phyloP scores from a whole-genome alignment of 805 yeast species.

The Lipomyces starkeyi region DNA sequence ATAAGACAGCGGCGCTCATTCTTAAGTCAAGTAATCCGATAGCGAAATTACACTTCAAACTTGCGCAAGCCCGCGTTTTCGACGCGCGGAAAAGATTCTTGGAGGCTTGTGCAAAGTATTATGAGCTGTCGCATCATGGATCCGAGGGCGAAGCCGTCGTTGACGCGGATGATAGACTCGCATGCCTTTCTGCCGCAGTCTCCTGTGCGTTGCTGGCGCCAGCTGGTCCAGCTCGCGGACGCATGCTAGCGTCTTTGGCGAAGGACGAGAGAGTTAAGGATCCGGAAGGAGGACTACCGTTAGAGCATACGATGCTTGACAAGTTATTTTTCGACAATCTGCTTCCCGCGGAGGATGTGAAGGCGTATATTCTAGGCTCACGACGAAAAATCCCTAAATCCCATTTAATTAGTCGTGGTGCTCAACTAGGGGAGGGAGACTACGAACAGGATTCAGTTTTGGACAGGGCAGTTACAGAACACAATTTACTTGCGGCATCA shows the following conservation, averaged over 20 bases:
- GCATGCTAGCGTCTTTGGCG: conserved; percentile 40
- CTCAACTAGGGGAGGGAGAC: conserved; percentile 3
- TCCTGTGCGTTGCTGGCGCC: conserved; percentile 45
- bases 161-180: conserved; percentile 41
- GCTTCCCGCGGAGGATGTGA: conserved; percentile 40
- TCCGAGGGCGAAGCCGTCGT: conserved; percentile 24
- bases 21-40: conserved; percentile 30
- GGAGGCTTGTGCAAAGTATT: conserved; percentile 44
- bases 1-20: conserved; percentile 40
- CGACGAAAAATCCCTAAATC: conserved; percentile 16
- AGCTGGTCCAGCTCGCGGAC: conserved; percentile 45
- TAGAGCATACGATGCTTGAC: conserved; percentile 38
- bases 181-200: conserved; percentile 42
- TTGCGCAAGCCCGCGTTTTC: conserved; percentile 44
- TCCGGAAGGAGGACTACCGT: conserved; percentile 21
- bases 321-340: conserved; percentile 42
- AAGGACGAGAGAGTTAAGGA: conserved; percentile 40
- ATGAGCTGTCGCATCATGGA: conserved; percentile 40
- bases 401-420: conserved; percentile 17
- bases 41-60: conserved; percentile 40
- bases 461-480: conserved; percentile 45
- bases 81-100: conserved; percentile 43
- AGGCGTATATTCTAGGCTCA: conserved; percentile 32
- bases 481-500: conserved; percentile 46
- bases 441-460: conserved; percentile 40